These are phyloP conservation scores for Ceratobasidium sp. DNA, from an alignment of 1,284 basidiomycete genomes.

Conservation along the genomic window DNA sequence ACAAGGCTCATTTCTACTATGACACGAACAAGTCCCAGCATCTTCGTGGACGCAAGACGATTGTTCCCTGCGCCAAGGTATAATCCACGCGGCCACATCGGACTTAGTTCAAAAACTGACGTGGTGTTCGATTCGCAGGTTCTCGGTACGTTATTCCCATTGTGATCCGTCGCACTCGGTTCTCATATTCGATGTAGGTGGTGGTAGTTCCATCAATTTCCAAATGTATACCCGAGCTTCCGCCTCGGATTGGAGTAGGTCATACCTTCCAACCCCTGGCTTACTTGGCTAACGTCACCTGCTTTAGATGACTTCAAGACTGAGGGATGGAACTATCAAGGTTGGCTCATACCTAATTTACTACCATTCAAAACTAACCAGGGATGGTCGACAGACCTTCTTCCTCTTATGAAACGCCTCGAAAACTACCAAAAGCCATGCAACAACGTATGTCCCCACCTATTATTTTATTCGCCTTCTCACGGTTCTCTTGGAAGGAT, in stretches of 20 bases:
- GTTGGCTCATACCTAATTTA: slow-evolving; percentile 47
- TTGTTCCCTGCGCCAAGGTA: slow-evolving; percentile 63
- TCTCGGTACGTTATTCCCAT: slow-evolving; percentile 54
- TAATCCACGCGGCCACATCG: not conserved
- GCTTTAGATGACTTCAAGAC: slow-evolving; percentile 71
- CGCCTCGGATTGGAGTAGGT: slow-evolving; percentile 70
- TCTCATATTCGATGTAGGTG: slow-evolving; percentile 27
- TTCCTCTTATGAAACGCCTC: slow-evolving; percentile 74
- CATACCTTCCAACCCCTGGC: not conserved
- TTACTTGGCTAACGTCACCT: not conserved
- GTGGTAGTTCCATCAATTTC: slow-evolving; percentile 40
- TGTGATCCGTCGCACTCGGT: not conserved
- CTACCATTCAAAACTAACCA: not conserved
- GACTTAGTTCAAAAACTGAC: not conserved
- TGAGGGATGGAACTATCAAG: slow-evolving; percentile 69
- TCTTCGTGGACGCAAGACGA: slow-evolving; percentile 66
- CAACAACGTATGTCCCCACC: slow-evolving; percentile 34
- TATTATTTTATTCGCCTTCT: not conserved
- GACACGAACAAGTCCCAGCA: slow-evolving; percentile 62
- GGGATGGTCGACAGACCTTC: slow-evolving; percentile 56
- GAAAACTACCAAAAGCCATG: slow-evolving; percentile 77
- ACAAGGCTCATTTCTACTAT: slow-evolving; percentile 73
- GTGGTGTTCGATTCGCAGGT: slow-evolving; percentile 51
- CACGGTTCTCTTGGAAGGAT: slow-evolving; percentile 51
- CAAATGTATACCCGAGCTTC: slow-evolving; percentile 61